Base-by-base conservation (phyloP, 2,329 filamentous ascomycete species). In the Cercospora janseana region DNA sequence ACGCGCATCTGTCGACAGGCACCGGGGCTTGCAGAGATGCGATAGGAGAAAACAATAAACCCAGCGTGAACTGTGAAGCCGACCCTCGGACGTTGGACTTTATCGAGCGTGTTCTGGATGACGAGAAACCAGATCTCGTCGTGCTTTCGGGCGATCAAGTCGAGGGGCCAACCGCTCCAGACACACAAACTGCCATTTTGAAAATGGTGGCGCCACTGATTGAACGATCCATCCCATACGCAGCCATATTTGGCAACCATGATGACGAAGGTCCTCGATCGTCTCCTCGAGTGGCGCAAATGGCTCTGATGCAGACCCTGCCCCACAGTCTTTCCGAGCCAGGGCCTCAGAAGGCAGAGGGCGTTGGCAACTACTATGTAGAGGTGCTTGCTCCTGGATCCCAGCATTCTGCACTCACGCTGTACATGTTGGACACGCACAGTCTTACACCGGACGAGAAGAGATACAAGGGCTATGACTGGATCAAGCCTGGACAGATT, bases 361-460 rank as follows among this genome's bases (percentile, higher is more conserved):
- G 93, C 4, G 85, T 96, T 4, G 93, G 93, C 47, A 98, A 98
- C 68, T 98, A 98, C 69, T 86, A 87, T 63, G 78, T 98, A 51
- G 93, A 98, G 72, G 81, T 98, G 7, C 79, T 95, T 50, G 89
- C 88, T 3, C 86, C 86, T 28, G 86, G 87, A 52, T 88, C 86
- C 12, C 83, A 87, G 52, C 91, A 97, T 70, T 94, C 90, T 1
- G 93, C 93, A 4, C 72, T 98, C 43, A 96, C 92, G 0, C 76
- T 98, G n/a, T 98, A 96, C 71, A 77, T 98, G 58, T 80, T 98
- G 35, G 93, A 98, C 70, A 91, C 91, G 0, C 93, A 98, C 68
- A 79, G 87, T 3, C 95, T 96, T 69, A 89, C 88, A 4, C 91
- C 91, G 0, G 87, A 98, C 65, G 89, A 96, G 70, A 81, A 83